Percentiles rank a stretch among this genome's conserved stretches.
Conservation (phyloP, 768 basidiomycete species). For the Panus rudis region DNA sequence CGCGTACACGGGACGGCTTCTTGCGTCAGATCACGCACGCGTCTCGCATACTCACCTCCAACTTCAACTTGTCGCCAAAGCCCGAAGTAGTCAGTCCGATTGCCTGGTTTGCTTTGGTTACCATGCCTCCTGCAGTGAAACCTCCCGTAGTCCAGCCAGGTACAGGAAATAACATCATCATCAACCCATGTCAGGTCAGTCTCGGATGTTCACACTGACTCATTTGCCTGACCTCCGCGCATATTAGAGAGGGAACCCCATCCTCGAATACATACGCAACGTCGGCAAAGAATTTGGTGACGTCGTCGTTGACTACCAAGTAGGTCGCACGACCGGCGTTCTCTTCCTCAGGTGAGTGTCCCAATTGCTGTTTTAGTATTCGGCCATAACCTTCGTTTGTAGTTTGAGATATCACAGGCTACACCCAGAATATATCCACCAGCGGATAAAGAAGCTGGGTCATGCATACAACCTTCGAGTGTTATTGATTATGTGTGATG, state of each 20-base stretch:
- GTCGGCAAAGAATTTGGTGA: slow-evolving; percentile 94
- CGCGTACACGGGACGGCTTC: too few species aligned
- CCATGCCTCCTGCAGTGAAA: slow-evolving; percentile 6
- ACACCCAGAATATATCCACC: slow-evolving; percentile 95
- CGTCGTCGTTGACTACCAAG: slow-evolving; percentile 90
- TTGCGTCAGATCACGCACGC: too few species aligned
- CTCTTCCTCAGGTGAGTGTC: slow-evolving; percentile 74
- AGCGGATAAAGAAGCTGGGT: slow-evolving; percentile 82
- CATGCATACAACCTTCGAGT: slow-evolving; percentile 77
- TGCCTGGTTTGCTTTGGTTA: too few species aligned
- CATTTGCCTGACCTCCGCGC: not conserved
- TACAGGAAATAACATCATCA: slow-evolving; percentile 27
- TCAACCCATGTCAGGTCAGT: slow-evolving; percentile 26
- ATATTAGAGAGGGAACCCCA: slow-evolving; percentile 72
- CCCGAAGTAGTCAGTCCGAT: too few species aligned
- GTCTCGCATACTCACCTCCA: too few species aligned
- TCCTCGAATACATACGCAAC: slow-evolving; percentile 82
- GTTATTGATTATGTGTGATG: slow-evolving; percentile 84
- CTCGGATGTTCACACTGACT: not conserved
- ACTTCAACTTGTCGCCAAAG: too few species aligned
- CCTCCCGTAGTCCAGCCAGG: slow-evolving; percentile 28
- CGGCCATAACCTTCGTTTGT: not conserved
- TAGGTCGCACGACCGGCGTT: slow-evolving; percentile 88
- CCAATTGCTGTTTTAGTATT: not conserved
- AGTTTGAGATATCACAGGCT: slow-evolving; percentile 93